Percentiles rank a stretch among this genome's conserved stretches.
phyloP scores from a whole-genome alignment of 306 rosid genomes.

The Cucurbita maxima region DNA sequence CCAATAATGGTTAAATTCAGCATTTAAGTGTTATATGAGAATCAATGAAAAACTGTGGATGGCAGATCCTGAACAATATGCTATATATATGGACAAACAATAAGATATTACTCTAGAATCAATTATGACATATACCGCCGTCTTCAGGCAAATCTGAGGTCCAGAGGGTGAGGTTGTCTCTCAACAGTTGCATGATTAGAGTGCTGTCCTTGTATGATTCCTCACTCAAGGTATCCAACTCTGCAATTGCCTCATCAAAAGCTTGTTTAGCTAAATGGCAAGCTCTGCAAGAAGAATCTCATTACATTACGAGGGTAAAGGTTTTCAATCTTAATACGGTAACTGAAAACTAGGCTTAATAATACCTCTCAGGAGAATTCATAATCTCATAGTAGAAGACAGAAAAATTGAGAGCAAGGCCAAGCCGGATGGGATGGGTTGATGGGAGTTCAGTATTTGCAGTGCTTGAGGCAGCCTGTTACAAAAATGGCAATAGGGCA shows the following conservation, averaged over 20 bases:
- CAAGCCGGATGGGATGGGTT: conserved; percentile 69
- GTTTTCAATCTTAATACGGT: background rate
- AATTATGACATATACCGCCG: conserved; percentile 33
- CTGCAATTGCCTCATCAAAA: conserved; percentile 68
- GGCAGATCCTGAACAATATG: background rate
- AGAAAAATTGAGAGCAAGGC: conserved; percentile 70
- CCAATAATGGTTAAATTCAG: background rate
- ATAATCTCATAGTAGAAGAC: conserved; percentile 68
- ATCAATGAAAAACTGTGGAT: background rate
- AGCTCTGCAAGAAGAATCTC: conserved; percentile 33
- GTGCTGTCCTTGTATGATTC: conserved; percentile 77
- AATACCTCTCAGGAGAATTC: conserved; percentile 68
- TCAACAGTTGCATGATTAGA: conserved; percentile 66
- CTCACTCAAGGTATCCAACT: conserved; percentile 72
- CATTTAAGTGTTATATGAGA: background rate
- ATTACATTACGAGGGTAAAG: background rate
- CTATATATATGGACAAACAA: background rate
- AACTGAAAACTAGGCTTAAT: background rate
- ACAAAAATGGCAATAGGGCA: conserved; percentile 7
- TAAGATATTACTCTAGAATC: background rate
- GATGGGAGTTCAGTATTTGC: conserved; percentile 62
- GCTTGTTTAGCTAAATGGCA: conserved; percentile 79
- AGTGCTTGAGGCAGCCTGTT: conserved; percentile 53
- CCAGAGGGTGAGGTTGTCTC: conserved; percentile 74
- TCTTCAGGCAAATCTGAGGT: conserved; percentile 76